phyloP scores from a whole-genome alignment of 805 yeast genomes.

The Wickerhamiella sorbophila region DNA sequence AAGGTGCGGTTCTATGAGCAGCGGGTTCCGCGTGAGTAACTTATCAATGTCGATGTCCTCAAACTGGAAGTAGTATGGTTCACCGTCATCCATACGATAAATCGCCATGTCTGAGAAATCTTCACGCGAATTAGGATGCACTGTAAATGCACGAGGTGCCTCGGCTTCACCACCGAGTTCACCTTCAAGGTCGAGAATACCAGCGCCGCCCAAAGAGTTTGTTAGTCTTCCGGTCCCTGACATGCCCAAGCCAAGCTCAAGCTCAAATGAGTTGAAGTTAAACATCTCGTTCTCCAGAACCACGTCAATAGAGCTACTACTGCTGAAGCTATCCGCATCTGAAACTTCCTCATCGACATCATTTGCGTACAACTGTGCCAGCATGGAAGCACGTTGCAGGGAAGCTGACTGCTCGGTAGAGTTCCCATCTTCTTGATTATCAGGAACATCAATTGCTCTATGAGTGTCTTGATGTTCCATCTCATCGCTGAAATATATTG shows the following conservation, averaged over 20 bases:
- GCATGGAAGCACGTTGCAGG: neutral
- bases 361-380: neutral
- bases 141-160: conserved; percentile 13
- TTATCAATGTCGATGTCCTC: conserved; percentile 4
- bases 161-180: conserved; percentile 14
- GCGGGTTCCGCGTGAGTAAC: neutral
- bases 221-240: conserved; percentile 8
- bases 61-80: conserved; percentile 6
- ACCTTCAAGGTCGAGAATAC: neutral
- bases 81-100: neutral
- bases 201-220: conserved; percentile 16
- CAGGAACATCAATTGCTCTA: no score
- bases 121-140: conserved; percentile 10
- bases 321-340: conserved; percentile 25
- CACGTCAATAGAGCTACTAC: conserved; percentile 21
- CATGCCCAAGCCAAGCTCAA: conserved; percentile 7
- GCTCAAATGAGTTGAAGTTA: conserved; percentile 8
- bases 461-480: no score
- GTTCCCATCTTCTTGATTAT: neutral
- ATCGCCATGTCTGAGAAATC: neutral
- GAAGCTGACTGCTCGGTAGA: neutral
- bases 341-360: conserved; percentile 26
- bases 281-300: conserved; percentile 17
- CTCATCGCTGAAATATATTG: no score
- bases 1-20: neutral